Conservation (phyloP, 2,329 filamentous ascomycete species). For the Alternaria viburni region DNA sequence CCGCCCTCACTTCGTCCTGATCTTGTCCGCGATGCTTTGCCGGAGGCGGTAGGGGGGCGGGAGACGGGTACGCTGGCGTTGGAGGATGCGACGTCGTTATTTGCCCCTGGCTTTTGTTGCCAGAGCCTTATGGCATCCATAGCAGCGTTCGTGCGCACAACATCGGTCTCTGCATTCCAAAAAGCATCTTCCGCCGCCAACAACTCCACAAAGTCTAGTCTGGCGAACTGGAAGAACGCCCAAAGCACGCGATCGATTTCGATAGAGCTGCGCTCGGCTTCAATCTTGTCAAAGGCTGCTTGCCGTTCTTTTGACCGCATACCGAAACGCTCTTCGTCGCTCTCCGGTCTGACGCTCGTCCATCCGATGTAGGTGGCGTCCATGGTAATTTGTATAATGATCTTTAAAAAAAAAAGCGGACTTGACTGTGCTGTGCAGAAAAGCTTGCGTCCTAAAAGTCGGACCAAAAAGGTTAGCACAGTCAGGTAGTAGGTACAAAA, state of each 20-base stretch:
- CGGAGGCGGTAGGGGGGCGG: background rate
- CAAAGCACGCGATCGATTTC: background rate
- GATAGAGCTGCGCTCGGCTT: background rate
- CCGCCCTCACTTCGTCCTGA: slow-evolving; percentile 8
- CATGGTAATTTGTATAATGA: background rate
- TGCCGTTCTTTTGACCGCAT: background rate
- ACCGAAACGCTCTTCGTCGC: background rate
- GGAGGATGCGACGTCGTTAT: background rate
- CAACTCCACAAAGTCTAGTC: background rate
- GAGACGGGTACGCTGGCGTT: background rate
- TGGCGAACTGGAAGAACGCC: slow-evolving; percentile 12
- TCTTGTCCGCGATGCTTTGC: slow-evolving; percentile 6
- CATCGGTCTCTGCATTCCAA: too few species aligned
- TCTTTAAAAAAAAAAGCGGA: background rate
- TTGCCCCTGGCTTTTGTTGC: background rate
- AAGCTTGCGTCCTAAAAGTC: background rate
- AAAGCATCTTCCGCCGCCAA: background rate
- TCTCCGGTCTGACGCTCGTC: background rate
- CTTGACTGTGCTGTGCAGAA: background rate
- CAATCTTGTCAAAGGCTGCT: background rate
- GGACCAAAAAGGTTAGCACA: background rate
- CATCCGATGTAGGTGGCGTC: background rate
- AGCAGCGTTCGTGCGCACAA: too few species aligned
- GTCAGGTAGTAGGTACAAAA: too few species aligned
- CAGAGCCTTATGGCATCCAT: background rate